phyloP scores from a whole-genome alignment of 805 yeast genomes.

The Peterozyma toletana region DNA sequence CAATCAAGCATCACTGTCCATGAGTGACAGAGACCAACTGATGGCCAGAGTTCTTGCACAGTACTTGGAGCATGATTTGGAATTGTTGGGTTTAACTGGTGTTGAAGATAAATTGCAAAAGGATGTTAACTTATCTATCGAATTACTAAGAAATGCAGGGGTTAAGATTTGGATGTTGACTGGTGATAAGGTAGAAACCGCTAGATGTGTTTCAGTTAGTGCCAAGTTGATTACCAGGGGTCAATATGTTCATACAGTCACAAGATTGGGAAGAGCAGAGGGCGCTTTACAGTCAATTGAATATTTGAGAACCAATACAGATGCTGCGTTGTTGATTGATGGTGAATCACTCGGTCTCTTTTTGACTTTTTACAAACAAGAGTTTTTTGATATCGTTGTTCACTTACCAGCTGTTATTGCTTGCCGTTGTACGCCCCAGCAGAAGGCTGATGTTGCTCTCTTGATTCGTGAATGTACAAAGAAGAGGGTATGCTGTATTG shows the following conservation, averaged over 20 bases:
- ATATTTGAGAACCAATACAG: conserved; percentile 52
- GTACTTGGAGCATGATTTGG: conserved; percentile 76
- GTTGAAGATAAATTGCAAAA: conserved; percentile 93
- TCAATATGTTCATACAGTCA: conserved; percentile 83
- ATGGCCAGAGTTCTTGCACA: conserved; percentile 65
- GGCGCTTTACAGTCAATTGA: conserved; percentile 74
- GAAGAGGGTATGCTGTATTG: conserved; percentile 93
- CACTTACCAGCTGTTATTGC: conserved; percentile 92
- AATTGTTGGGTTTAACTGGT: conserved; percentile 88
- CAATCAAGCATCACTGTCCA: conserved; percentile 65
- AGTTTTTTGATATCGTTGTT: conserved; percentile 74
- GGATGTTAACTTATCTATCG: conserved; percentile 88
- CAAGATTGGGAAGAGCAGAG: conserved; percentile 55
- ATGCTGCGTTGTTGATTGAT: conserved; percentile 79
- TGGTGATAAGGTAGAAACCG: conserved; percentile 98
- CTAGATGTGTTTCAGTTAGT: conserved; percentile 95
- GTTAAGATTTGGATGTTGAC: conserved; percentile 98
- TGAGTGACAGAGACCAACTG: conserved; percentile 70
- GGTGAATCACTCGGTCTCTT: conserved; percentile 82
- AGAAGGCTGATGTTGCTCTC: conserved; percentile 90
- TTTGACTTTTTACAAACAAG: conserved; percentile 53
- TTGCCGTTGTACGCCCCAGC: conserved; percentile 98
- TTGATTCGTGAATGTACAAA: conserved; percentile 74
- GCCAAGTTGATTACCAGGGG: conserved; percentile 91
- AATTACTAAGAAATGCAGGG: conserved; percentile 90